phyloP scores from a whole-genome alignment of 257 asterid species.

The Fraxinus americana region DNA sequence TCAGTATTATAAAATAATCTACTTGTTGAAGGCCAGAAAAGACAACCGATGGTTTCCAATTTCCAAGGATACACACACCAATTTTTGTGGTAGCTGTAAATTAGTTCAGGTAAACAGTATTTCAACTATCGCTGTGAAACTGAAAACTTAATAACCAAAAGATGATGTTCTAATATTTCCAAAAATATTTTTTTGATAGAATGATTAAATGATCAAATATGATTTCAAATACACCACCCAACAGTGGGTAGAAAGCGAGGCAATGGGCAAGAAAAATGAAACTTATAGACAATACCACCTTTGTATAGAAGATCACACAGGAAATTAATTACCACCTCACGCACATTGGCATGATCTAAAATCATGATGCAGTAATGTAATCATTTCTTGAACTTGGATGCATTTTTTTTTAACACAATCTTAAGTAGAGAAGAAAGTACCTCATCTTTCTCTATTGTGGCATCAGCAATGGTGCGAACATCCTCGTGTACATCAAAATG shows the following conservation, averaged over 20 bases:
- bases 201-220: neutral
- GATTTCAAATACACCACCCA: neutral
- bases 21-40: neutral
- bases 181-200: neutral
- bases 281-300: neutral
- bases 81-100: neutral
- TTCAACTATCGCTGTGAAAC: neutral
- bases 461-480: conserved; percentile 94
- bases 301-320: neutral
- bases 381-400: neutral
- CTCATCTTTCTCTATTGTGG: conserved; percentile 98
- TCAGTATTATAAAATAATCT: neutral
- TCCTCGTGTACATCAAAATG: conserved; percentile 99
- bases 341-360: neutral
- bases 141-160: neutral
- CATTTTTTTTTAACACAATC: conserved; percentile 5
- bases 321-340: conserved; percentile 4
- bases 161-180: neutral
- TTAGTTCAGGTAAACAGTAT: neutral
- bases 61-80: neutral
- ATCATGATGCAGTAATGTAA: neutral
- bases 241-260: neutral
- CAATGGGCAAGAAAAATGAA: neutral
- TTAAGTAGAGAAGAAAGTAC: conserved; percentile 38
- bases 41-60: neutral